Evolutionary conservation across 2,329 filamentous ascomycete genomes (phyloP), one percentile per base, ranked within the genome.

Genomic region (Trichoderma citrinoviride): DNA sequence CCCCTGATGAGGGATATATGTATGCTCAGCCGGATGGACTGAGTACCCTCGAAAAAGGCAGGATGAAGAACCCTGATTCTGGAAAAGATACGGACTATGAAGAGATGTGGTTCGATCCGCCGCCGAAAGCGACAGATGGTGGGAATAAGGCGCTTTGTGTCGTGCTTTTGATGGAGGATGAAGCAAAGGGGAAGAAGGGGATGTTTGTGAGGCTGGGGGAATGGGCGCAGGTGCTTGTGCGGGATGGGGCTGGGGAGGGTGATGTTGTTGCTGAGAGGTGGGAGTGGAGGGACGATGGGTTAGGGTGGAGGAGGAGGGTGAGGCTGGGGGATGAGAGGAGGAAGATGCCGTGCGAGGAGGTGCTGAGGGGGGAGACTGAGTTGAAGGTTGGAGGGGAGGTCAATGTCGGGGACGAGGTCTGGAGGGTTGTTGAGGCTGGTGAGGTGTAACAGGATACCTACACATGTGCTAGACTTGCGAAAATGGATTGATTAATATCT

Each of bases 71-170:
- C 68, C 85, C 85, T 0, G 78, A 74, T 0, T 85, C 84, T 1
- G 82, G 83, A 0, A 47, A 70, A 0, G 73, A 80, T 44, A 81
- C 81, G 10, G 75, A 76, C 1, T 92, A 93, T 68, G 88, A 91
- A 72, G 89, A 92, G 74, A 72, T 89, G 2, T 91, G 89, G 89
- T 73, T 77, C 1, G 83, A 87, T 47, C 73, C 80, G 2, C 72
- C 76, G 2, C 76, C 75, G 2, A 64, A 56, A 0, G 71, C 23
- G 40, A 56, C 67, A 12, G 50, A n/a, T 14, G 46, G 23, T n/a
- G 46, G 44, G 19, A 29, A 61, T 14, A 52, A 23, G n/a, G 4
- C 57, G 21, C 1, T 55, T 12, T 79, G 76, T 47, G 68, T 77
- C 2, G 82, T 87, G 37, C 70, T 85, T 44, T 71, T 73, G 66